phyloP scores from a whole-genome alignment of 345 rosid species.

The Hypericum androsaemum region DNA sequence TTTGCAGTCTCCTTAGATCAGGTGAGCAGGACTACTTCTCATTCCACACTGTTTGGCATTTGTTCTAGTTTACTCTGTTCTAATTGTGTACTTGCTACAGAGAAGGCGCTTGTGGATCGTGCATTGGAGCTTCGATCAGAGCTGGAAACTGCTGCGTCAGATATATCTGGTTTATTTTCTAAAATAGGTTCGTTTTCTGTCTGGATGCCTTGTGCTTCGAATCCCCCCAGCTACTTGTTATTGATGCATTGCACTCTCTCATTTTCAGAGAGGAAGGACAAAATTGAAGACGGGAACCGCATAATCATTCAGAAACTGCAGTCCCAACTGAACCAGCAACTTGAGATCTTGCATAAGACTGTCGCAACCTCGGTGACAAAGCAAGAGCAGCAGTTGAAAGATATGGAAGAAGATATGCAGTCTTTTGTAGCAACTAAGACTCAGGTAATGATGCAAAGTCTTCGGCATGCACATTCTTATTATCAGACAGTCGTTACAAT shows the following conservation, averaged over 20 bases:
- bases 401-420: conserved; percentile 3
- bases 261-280: background rate
- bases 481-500: background rate
- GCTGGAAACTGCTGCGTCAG: conserved; percentile 11
- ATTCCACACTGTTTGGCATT: background rate
- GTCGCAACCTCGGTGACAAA: background rate
- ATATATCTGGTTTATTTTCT: conserved; percentile 10
- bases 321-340: conserved; percentile 1
- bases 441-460: background rate
- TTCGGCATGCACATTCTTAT: background rate
- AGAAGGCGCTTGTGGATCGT: conserved; percentile 9
- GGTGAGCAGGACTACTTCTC: background rate
- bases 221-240: background rate
- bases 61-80: background rate
- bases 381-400: conserved; percentile 3
- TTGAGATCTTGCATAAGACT: conserved; percentile 1
- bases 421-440: background rate
- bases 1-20: conserved; percentile 7
- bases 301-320: background rate
- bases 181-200: conserved; percentile 6
- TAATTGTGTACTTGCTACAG: background rate
- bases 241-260: background rate
- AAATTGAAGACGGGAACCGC: conserved; percentile 4
- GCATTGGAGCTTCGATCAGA: conserved; percentile 12
- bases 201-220: background rate